Evolutionary conservation across 352 stramenopile species (phyloP).

Genomic region (Globisporangium iwayamae): DNA sequence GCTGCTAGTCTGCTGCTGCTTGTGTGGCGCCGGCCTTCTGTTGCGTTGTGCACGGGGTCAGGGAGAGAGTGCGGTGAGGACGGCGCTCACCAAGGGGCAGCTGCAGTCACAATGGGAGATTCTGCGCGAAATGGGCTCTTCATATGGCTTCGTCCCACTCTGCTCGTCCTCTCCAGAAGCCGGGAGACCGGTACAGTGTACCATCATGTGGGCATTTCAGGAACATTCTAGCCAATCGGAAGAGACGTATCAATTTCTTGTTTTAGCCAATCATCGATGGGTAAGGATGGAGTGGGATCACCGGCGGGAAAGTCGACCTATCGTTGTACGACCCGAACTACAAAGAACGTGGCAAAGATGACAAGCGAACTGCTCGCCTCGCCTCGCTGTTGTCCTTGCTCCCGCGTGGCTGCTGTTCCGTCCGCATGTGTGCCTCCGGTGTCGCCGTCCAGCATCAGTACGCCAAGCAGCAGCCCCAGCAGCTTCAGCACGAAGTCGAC

Average conservation of each 20-base stretch:
- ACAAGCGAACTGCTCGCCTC: neutral
- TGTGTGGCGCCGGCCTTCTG: neutral
- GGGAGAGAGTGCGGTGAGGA: neutral
- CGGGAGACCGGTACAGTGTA: too few species aligned
- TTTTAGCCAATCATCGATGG: neutral
- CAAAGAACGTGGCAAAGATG: neutral
- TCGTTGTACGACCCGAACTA: neutral
- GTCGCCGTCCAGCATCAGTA: neutral
- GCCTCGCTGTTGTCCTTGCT: neutral
- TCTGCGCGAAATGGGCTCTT: neutral
- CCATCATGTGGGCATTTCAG: too few species aligned
- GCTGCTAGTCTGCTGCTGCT: neutral
- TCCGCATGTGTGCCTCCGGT: neutral
- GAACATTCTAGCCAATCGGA: neutral
- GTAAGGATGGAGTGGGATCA: neutral
- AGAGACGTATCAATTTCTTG: neutral
- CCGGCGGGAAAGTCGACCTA: neutral
- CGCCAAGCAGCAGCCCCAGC: neutral
- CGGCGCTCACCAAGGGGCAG: neutral
- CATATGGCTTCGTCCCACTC: conserved; percentile 14
- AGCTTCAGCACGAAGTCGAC: neutral
- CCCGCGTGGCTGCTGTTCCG: neutral
- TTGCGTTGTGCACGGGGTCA: neutral
- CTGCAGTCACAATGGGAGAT: conserved; percentile 1
- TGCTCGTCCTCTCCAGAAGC: neutral